phyloP scores from a whole-genome alignment of 2,329 filamentous ascomycete species.

The Aspergillus texensis region DNA sequence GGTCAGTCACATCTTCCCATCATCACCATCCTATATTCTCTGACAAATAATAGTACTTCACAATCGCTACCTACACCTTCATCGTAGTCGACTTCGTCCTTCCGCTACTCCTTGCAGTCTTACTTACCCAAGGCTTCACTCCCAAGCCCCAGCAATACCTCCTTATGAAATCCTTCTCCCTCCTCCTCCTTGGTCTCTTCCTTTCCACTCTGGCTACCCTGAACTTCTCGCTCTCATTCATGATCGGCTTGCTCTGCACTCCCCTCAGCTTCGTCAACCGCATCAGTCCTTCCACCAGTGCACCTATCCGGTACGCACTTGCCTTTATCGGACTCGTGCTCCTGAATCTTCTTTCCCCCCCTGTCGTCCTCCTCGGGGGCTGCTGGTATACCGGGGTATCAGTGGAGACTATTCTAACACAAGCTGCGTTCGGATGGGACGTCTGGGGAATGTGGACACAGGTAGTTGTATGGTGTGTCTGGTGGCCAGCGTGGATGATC shows the following conservation, averaged over 20 bases:
- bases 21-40: slow-evolving; percentile 10
- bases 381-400: slow-evolving; percentile 51
- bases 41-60: slow-evolving; percentile 55
- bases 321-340: slow-evolving; percentile 50
- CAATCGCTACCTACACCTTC: slow-evolving; percentile 62
- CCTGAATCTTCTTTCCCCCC: slow-evolving; percentile 65
- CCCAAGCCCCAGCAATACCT: slow-evolving; percentile 71
- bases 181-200: slow-evolving; percentile 89
- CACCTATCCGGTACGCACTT: slow-evolving; percentile 25
- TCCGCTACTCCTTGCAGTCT: slow-evolving; percentile 58
- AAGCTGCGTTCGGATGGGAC: slow-evolving; percentile 84
- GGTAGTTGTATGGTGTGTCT: slow-evolving; percentile 89
- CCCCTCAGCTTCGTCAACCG: slow-evolving; percentile 73
- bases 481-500: slow-evolving; percentile 90
- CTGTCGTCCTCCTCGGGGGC: slow-evolving; percentile 54
- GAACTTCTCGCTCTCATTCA: slow-evolving; percentile 88
- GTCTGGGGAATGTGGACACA: slow-evolving; percentile 88
- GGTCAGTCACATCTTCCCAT: slow-evolving; percentile 51
- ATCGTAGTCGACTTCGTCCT: slow-evolving; percentile 57
- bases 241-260: slow-evolving; percentile 76
- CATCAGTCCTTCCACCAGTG: slow-evolving; percentile 24
- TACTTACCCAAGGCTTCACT: slow-evolving; percentile 55
- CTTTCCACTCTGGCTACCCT: slow-evolving; percentile 90
- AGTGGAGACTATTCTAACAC: slow-evolving; percentile 64
- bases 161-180: slow-evolving; percentile 84